phyloP scores from a whole-genome alignment of 768 basidiomycete species.

The Amanita rimosa region DNA sequence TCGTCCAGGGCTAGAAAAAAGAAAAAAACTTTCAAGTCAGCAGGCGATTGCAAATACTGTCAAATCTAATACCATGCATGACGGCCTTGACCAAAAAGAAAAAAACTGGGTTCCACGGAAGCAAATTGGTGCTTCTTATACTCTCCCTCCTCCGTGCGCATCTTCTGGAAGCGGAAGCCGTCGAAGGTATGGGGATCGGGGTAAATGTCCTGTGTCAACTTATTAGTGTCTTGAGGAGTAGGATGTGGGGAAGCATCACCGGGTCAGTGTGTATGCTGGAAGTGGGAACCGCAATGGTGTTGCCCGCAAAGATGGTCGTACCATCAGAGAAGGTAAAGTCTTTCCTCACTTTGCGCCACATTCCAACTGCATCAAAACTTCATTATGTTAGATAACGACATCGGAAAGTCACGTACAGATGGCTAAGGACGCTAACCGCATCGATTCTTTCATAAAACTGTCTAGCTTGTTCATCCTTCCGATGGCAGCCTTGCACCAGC shows the following conservation, averaged over 20 bases:
- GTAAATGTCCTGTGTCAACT: too few relatives aligned
- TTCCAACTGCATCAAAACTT: too few relatives aligned
- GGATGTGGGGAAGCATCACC: neutral
- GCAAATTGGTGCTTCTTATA: constrained; percentile 19
- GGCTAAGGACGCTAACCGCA: constrained; percentile 15
- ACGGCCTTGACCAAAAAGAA: constrained; percentile 22
- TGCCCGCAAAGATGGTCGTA: constrained; percentile 15
- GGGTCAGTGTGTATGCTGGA: constrained; percentile 8
- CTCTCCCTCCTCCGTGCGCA: constrained; percentile 19
- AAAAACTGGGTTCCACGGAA: constrained; percentile 14
- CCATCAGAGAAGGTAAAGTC: too few relatives aligned
- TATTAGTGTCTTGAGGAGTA: neutral
- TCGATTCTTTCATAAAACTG: constrained; percentile 32
- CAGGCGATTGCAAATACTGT: neutral
- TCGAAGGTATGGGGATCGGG: constrained; percentile 21
- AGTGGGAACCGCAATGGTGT: constrained; percentile 9
- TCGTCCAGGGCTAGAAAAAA: constrained; percentile 17
- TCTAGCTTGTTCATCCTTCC: constrained; percentile 30
- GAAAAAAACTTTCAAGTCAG: neutral
- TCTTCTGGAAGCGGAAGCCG: constrained; percentile 28
- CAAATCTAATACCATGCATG: constrained; percentile 9
- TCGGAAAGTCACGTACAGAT: constrained; percentile 11
- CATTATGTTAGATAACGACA: too few relatives aligned
- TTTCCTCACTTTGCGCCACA: too few relatives aligned
- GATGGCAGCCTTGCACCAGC: constrained; percentile 24